phyloP scores from a whole-genome alignment of 1,284 basidiomycete species.

The Tetrapyrgos nigripes region DNA sequence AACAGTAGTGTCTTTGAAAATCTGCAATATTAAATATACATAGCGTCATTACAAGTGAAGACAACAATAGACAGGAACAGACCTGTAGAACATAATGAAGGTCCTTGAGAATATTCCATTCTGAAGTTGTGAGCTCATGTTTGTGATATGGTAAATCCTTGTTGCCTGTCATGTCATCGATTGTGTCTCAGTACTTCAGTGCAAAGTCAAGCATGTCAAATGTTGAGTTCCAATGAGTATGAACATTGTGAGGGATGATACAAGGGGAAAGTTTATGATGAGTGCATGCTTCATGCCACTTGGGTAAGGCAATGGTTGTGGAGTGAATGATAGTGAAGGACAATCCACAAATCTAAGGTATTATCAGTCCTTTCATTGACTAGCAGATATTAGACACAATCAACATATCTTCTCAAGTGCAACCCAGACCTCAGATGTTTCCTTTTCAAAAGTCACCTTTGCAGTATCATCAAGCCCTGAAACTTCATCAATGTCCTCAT shows the following conservation, averaged over 20 bases:
- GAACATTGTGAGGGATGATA: slow-evolving; percentile 20
- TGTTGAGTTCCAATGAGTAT: slow-evolving; percentile 27
- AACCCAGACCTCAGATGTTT: not conserved
- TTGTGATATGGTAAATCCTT: too few relatives aligned
- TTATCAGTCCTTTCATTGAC: not conserved
- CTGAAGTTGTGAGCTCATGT: slow-evolving; percentile 2
- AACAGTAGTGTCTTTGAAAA: slow-evolving; percentile 26
- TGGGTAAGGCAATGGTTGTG: slow-evolving; percentile 35
- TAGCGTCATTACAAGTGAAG: too few relatives aligned
- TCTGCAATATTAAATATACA: slow-evolving; percentile 3
- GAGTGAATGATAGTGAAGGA: slow-evolving; percentile 29
- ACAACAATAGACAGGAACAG: not conserved
- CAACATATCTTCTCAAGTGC: not conserved
- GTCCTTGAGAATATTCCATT: slow-evolving; percentile 23
- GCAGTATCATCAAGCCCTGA: not conserved
- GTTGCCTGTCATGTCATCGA: slow-evolving; percentile 12
- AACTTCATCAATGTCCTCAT: not conserved
- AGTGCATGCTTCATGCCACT: slow-evolving; percentile 28
- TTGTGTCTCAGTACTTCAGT: slow-evolving; percentile 16
- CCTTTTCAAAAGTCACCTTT: not conserved
- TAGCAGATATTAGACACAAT: not conserved
- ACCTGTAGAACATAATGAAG: slow-evolving; percentile 20
- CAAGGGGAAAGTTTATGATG: slow-evolving; percentile 18
- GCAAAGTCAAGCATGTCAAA: slow-evolving; percentile 19
- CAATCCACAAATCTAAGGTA: not conserved